A percentile compares a stretch with the other conserved stretches of the same genome.
Conservation (phyloP, 192 early-diverging fungal species). For the Entrophospora sp. region DNA sequence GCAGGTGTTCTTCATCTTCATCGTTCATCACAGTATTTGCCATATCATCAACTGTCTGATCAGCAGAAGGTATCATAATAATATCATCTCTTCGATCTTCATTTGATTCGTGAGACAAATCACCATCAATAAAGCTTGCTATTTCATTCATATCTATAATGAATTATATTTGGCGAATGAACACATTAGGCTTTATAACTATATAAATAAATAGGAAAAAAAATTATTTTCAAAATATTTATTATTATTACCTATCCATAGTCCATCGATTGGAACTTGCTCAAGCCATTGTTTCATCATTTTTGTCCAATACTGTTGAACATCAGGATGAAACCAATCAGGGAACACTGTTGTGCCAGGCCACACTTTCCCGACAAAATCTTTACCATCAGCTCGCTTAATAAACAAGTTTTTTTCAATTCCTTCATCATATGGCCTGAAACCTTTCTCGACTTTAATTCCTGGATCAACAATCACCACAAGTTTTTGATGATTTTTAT, state of each 20-base stretch:
- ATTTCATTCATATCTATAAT: slow-evolving; percentile 52
- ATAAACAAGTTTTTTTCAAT: slow-evolving; percentile 45
- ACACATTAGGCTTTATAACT: too few species aligned
- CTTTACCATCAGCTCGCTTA: slow-evolving; percentile 41
- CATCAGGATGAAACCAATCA: slow-evolving; percentile 49
- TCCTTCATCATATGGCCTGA: slow-evolving; percentile 44
- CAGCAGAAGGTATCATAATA: background rate
- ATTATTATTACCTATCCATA: slow-evolving; percentile 43
- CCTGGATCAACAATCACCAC: slow-evolving; percentile 62
- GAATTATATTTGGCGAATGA: too few species aligned
- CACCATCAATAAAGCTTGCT: slow-evolving; percentile 20
- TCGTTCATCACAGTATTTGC: too few species aligned
- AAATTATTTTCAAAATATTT: too few species aligned
- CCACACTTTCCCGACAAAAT: slow-evolving; percentile 48
- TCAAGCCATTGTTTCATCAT: slow-evolving; percentile 23
- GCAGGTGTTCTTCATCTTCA: too few species aligned
- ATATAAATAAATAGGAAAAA: too few species aligned
- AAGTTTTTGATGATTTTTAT: slow-evolving; percentile 41
- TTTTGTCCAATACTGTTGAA: slow-evolving; percentile 41
- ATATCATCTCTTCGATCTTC: too few species aligned
- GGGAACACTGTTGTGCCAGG: slow-evolving; percentile 52
- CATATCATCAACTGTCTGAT: slow-evolving; percentile 15
- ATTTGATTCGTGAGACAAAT: background rate
- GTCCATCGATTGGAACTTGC: slow-evolving; percentile 39
- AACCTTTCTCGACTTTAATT: slow-evolving; percentile 40